Evolutionary conservation across 495 filamentous ascomycete species (phyloP), one percentile per base, ranked within the genome.

Genomic region (Xeromyces bisporus): DNA sequence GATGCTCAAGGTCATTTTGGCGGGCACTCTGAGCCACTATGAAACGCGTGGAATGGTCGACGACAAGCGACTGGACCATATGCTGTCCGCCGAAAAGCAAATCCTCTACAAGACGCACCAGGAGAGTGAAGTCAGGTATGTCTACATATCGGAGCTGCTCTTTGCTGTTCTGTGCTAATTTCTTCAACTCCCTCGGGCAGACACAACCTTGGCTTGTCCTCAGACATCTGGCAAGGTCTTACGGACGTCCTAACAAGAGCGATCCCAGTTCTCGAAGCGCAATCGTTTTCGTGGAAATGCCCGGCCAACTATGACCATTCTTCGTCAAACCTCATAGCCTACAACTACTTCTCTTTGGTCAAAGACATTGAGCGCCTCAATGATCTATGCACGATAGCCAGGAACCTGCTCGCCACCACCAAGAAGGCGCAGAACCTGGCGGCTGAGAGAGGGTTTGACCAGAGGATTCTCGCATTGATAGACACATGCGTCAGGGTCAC

Each of bases 371-470:
- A 84, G 46, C 67, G 81, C 29, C 55, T 93, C 13, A 86, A 87
- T 56, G 82, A 83, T 54, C 50, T 93, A 10, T 75, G 86, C 47
- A 72, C 79, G 17, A 82, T 93, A 43, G 77, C 77, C 8, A 65
- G 85, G 30, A 93, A 94, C 49, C 64, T 87, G 26, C 64, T 93
- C 2, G 80, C 83, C 4, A 77, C 73, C 3, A 82, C 80, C 11
- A 79, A 83, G 44, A 69, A 76, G 17, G 78, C 77, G 5, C 86
- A 94, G 47, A 80, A 93, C 40, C 62, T 89, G n/a, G 84, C 82
- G 11, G 78, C 80, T 23, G 69, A 77, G 15, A 69, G 74, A 27
- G 63, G 72, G 10, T 75, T 93, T 33, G 80, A 93, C 46, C 73
- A 81, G 42, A 69, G 82, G 44, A 71, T 94, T n/a, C 68, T 83